phyloP scores from a whole-genome alignment of 2,329 filamentous ascomycete species.

The Ophiocordyceps camponoti-saundersi region DNA sequence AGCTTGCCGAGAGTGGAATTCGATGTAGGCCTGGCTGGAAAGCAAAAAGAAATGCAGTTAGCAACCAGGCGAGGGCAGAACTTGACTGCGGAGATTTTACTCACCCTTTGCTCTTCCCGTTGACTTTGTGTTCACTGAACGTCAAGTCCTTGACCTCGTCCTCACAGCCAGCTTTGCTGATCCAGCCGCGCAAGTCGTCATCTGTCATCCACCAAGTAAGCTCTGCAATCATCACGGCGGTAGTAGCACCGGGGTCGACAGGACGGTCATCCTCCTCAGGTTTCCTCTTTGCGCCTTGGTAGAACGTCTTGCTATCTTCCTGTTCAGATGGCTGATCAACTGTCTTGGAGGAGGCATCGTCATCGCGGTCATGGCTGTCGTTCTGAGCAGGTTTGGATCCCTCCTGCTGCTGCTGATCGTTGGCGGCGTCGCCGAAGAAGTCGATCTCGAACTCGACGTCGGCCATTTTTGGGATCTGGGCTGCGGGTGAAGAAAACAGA shows the following conservation, averaged over 20 bases:
- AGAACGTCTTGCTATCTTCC: slow-evolving; percentile 6
- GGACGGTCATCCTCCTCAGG: slow-evolving; percentile 40
- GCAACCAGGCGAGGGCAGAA: background rate
- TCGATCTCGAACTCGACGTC: slow-evolving; percentile 60
- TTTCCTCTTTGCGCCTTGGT: slow-evolving; percentile 42
- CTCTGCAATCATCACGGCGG: slow-evolving; percentile 73
- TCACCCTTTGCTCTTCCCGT: slow-evolving; percentile 96
- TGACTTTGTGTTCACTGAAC: slow-evolving; percentile 97
- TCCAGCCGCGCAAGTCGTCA: slow-evolving; percentile 83
- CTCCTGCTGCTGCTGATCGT: slow-evolving; percentile 20
- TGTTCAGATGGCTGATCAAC: slow-evolving; percentile 8
- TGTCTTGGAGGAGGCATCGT: slow-evolving; percentile 20
- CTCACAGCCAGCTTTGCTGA: slow-evolving; percentile 63
- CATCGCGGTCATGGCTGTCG: slow-evolving; percentile 12
- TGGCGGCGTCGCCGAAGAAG: slow-evolving; percentile 46
- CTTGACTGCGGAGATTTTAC: slow-evolving; percentile 8
- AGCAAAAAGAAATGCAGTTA: background rate
- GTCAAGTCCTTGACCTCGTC: slow-evolving; percentile 80
- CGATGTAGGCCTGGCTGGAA: slow-evolving; percentile 58
- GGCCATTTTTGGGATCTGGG: slow-evolving; percentile 31
- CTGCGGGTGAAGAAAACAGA: background rate
- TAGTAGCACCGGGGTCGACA: slow-evolving; percentile 41
- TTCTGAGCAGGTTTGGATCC: slow-evolving; percentile 21
- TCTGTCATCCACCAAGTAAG: slow-evolving; percentile 95
- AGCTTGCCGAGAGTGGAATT: slow-evolving; percentile 69